Evolutionary conservation across 305 asterid genomes (phyloP).

Genomic region (Andrographis paniculata): DNA sequence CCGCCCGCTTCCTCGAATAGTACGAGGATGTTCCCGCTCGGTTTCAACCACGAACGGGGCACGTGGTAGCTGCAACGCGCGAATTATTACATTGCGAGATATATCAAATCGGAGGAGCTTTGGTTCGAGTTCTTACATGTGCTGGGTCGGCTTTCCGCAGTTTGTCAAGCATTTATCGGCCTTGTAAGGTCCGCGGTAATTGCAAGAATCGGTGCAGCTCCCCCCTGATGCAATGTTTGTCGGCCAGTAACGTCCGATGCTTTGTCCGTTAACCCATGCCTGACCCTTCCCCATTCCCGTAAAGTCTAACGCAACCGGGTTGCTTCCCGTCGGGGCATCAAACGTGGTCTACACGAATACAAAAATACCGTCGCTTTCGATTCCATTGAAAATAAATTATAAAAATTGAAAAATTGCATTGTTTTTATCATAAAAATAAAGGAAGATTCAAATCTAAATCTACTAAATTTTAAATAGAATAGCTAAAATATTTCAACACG

Average conservation of each 20-base stretch:
- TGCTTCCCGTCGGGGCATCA: conserved; percentile 47
- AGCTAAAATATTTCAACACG: too few relatives aligned
- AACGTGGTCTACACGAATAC: conserved; percentile 33
- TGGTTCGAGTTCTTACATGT: neutral
- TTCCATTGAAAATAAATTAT: too few relatives aligned
- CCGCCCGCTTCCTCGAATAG: conserved; percentile 91
- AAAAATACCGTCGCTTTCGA: neutral
- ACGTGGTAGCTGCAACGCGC: conserved; percentile 66
- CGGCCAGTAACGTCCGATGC: conserved; percentile 82
- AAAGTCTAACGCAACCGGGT: conserved; percentile 54
- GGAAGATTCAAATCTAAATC: neutral
- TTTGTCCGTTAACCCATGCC: conserved; percentile 71
- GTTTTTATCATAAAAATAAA: neutral
- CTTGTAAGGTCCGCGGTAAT: conserved; percentile 39
- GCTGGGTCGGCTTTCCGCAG: conserved; percentile 50
- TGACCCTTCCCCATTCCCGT: conserved; percentile 70
- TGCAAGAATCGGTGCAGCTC: conserved; percentile 42
- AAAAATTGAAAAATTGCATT: neutral
- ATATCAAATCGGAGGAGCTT: neutral
- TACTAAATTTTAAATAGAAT: too few relatives aligned
- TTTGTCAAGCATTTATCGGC: conserved; percentile 39
- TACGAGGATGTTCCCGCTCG: conserved; percentile 63
- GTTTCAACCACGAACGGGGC: conserved; percentile 84
- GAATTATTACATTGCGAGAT: neutral
- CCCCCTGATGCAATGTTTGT: conserved; percentile 20